Evolutionary conservation across 2,329 filamentous ascomycete species (phyloP).

Genomic region (Byssothecium circinans): DNA sequence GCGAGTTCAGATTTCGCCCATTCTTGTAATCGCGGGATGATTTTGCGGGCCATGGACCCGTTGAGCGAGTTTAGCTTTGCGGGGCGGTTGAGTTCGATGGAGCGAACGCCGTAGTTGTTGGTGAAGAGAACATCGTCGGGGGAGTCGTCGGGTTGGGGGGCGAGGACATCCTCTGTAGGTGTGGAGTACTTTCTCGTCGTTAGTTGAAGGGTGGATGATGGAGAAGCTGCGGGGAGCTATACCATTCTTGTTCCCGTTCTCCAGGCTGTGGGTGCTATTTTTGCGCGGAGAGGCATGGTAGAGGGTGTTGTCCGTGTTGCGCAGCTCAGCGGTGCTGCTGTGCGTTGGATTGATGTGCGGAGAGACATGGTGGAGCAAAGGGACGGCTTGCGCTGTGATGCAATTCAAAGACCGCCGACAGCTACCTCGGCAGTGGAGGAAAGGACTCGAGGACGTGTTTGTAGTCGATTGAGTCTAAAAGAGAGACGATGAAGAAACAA

Average conservation of each 20-base stretch:
- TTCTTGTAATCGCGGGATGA: slow-evolving; percentile 83
- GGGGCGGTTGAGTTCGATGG: slow-evolving; percentile 91
- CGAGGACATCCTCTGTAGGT: slow-evolving; percentile 41
- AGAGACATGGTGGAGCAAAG: slow-evolving; percentile 47
- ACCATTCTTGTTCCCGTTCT: slow-evolving; percentile 58
- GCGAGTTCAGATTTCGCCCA: slow-evolving; percentile 95
- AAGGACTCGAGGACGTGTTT: slow-evolving; percentile 9
- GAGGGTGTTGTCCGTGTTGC: slow-evolving; percentile 34
- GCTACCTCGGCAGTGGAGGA: slow-evolving; percentile 41
- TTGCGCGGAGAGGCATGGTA: slow-evolving; percentile 79
- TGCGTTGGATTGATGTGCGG: slow-evolving; percentile 44
- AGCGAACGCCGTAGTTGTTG: slow-evolving; percentile 84
- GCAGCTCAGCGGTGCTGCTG: slow-evolving; percentile 45
- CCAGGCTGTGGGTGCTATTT: slow-evolving; percentile 63
- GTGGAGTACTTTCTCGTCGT: slow-evolving; percentile 33
- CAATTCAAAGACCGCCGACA: slow-evolving; percentile 27
- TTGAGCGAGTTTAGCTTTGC: slow-evolving; percentile 90
- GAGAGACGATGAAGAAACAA: slow-evolving; percentile 1
- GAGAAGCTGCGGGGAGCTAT: slow-evolving; percentile 12
- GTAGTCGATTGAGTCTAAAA: slow-evolving; percentile 11
- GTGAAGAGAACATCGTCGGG: slow-evolving; percentile 91
- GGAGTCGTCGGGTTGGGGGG: slow-evolving; percentile 68
- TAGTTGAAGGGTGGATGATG: slow-evolving; percentile 1
- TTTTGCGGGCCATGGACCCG: slow-evolving; percentile 93
- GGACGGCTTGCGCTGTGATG: too few species aligned